Evolutionary conservation across 2,329 filamentous ascomycete genomes (phyloP), one percentile per base, ranked within the genome.

Genomic region (Pseudonectria buxi): DNA sequence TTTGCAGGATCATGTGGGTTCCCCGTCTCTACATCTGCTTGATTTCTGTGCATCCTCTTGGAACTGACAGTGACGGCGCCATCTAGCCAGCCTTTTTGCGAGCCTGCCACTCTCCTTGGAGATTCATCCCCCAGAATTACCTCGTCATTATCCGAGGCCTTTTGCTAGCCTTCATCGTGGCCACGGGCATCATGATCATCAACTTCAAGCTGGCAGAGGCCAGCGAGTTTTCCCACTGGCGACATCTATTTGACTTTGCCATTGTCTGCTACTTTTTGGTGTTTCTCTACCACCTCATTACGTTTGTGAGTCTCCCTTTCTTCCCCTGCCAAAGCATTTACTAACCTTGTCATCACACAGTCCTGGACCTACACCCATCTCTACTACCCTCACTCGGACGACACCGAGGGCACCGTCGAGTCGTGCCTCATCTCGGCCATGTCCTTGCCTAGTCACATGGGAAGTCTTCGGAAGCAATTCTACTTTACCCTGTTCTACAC

Each of bases 311-410:
- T 62, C 22, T 26, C 12, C 35, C 14, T 11, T 2, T 5, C 10
- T 2, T 26, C 29, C n/a, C 24, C 11, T 32, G n/a, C 12, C 27
- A 30, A n/a, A 25, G 14, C 33, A 14, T 25, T n/a, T n/a, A n/a
- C n/a, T n/a, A n/a, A n/a, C n/a, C n/a, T n/a, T n/a, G n/a, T n/a
- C 4, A 12, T 13, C 4, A 22, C 10, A 31, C 36, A 74, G 70
- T 56, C 55, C 18, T 75, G 71, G 71, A 72, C 69, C 0, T 68
- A 67, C 32, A 70, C 70, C 31, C 71, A 75, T 44, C 56, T 72
- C 18, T 65, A 71, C 47, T 65, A 64, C 33, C 69, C 69, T 1
- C 58, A 64, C 9, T 46, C 57, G 7, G 61, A 67, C 13, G 53
- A 63, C 0, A 47, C 56, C 24, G 59, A 56, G 41, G 61, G 51